These are phyloP conservation scores for Emergomyces pasteurianus DNA, from an alignment of 2,329 filamentous ascomycete genomes.

Conservation along the genomic window DNA sequence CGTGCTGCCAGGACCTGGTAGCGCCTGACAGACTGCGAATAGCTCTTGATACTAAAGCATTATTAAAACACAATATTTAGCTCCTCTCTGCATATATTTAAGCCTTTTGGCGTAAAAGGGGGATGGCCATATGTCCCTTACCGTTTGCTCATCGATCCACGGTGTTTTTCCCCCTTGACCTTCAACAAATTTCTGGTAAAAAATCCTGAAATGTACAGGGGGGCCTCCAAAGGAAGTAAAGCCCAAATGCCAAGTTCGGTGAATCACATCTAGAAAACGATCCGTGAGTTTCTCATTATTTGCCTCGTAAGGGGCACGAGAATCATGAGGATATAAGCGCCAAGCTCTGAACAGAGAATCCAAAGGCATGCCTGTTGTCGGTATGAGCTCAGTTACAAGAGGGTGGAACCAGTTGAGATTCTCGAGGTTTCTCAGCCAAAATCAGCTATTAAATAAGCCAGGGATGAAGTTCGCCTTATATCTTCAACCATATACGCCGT, in stretches of 20 bases:
- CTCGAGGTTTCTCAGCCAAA: no score
- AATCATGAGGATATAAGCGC: not conserved
- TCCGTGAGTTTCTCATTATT: slow-evolving; percentile 18
- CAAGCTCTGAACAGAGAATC: slow-evolving; percentile 5
- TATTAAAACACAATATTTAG: not conserved
- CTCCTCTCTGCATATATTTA: not conserved
- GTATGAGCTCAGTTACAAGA: not conserved
- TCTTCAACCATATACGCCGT: not conserved
- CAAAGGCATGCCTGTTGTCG: slow-evolving; percentile 5
- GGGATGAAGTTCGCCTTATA: not conserved
- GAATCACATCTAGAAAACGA: slow-evolving; percentile 25
- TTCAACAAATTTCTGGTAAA: slow-evolving; percentile 50
- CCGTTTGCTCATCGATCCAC: slow-evolving; percentile 60
- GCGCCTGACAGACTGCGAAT: slow-evolving; percentile 56
- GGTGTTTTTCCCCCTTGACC: slow-evolving; percentile 31
- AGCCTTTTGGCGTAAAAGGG: not conserved
- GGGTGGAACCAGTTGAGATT: not conserved
- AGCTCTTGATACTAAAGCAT: slow-evolving; percentile 53
- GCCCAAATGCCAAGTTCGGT: slow-evolving; percentile 47
- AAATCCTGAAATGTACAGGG: slow-evolving; percentile 58
- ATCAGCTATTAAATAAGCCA: not conserved
- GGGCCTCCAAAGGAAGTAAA: slow-evolving; percentile 57
- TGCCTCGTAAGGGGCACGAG: slow-evolving; percentile 9
- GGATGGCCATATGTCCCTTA: slow-evolving; percentile 22
- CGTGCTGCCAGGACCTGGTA: slow-evolving; percentile 56